Evolutionary conservation across 257 asterid species (phyloP), one percentile per base, ranked within the genome.

Genomic region (Nicotiana tabacum): DNA sequence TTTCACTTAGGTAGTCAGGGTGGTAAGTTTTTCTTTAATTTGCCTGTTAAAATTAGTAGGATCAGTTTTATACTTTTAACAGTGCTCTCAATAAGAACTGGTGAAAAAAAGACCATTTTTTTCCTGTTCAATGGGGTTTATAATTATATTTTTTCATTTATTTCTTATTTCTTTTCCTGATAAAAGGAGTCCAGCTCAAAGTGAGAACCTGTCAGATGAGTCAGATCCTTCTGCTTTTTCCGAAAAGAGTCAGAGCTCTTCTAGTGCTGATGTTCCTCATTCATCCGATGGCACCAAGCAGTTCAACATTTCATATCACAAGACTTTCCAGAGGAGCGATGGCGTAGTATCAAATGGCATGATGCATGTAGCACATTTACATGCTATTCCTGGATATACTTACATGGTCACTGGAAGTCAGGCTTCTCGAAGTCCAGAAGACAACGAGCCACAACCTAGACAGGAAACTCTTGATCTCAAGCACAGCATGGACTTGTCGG

Each of bases 141-240:
- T 27, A 27, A 9, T 76, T 51, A 51, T 29, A 46, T 24, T 16
- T 43, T 76, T 51, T 76, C 37, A 32, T 30, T 78, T 29, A 58
- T 58, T 80, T 83, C 16, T 67, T 67, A 55, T 70, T n/a, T 37
- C 77, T 29, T 66, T 37, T 81, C 37, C 9, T 81, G 76, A 66
- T 58, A 29, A 27, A 77, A 94, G 98, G 98, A 93, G 93, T 89
- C 94, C 95, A 81, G 90, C 87, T 33, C 95, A 88, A 58, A 92
- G 97, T 66, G 95, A 88, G 35, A 85, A 92, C 76, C 56, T 90
- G 68, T 92, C 94, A 5, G 91, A 88, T 84, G 97, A 92, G 85
- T 83, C 93, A 57, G 93, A 94, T 84, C 97, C 97, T 67, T 83
- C 93, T 35, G 92, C 86, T 85, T 90, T 87, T 85, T 90, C 94